A percentile compares a stretch with the other conserved stretches of the same genome.
Evolutionary conservation across 805 yeast genomes (phyloP).

Genomic region (Grigorovia humatica): DNA sequence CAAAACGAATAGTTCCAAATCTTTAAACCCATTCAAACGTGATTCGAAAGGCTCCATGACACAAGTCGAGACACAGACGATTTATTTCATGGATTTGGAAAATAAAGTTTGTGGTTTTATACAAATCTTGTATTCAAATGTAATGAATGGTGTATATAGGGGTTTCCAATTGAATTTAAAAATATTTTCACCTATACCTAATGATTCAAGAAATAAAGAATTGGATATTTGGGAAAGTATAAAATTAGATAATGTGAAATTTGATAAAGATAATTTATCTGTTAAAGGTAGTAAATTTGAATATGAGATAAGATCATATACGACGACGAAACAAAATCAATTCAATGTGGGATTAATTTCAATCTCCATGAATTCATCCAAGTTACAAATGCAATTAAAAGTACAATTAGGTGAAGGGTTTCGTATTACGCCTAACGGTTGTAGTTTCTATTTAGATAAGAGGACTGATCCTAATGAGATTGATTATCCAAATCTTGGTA

Average conservation of each 20-base stretch:
- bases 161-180: conserved; percentile 46
- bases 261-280: conserved; percentile 12
- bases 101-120: conserved; percentile 39
- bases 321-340: conserved; percentile 11
- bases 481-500: conserved; percentile 53
- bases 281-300: conserved; percentile 12
- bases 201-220: conserved; percentile 1
- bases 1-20: conserved; percentile 8
- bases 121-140: conserved; percentile 42
- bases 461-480: conserved; percentile 9
- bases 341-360: conserved; percentile 3
- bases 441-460: conserved; percentile 55
- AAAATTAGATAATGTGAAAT: conserved; percentile 26
- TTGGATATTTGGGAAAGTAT: conserved; percentile 37
- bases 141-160: conserved; percentile 41
- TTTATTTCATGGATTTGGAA: conserved; percentile 40
- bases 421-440: conserved; percentile 69
- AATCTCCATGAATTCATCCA: conserved; percentile 6
- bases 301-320: conserved; percentile 10
- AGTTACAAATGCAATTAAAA: conserved; percentile 6
- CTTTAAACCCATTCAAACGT: background rate
- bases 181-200: conserved; percentile 22
- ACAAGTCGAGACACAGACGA: conserved; percentile 45
- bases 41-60: conserved; percentile 11
- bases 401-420: conserved; percentile 39